Percentiles rank a stretch among this genome's conserved stretches.
These are phyloP conservation scores for Neonectria punicea DNA, from an alignment of 2,329 filamentous ascomycete genomes.

Conservation along the genomic window DNA sequence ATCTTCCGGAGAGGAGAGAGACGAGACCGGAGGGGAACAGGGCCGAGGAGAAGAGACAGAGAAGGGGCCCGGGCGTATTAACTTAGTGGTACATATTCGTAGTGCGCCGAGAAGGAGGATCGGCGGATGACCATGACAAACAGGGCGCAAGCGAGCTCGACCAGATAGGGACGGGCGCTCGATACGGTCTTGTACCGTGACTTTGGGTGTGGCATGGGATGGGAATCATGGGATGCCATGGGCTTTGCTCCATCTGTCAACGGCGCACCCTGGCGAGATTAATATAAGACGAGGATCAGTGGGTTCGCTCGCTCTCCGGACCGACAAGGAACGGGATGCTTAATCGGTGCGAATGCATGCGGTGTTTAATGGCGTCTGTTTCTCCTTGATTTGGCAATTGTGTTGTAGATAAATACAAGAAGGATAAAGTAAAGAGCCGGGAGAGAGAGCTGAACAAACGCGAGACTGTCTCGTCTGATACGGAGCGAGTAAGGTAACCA, in stretches of 20 bases:
- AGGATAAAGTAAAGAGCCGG: not conserved
- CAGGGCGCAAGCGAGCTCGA: slow-evolving; percentile 6
- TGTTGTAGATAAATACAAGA: not conserved
- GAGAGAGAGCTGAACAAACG: not conserved
- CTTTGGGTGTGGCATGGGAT: not conserved
- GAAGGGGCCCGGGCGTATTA: slow-evolving; percentile 8
- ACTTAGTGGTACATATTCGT: not conserved
- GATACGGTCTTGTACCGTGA: not conserved
- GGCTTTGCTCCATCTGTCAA: not conserved
- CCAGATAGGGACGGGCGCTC: slow-evolving; percentile 18
- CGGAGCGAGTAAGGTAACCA: not conserved
- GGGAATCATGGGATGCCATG: not conserved
- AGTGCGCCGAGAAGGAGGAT: slow-evolving; percentile 20
- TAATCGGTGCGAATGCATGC: not conserved
- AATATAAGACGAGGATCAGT: slow-evolving; percentile 21
- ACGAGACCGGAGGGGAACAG: not conserved
- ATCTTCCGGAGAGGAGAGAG: not conserved
- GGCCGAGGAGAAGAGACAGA: not conserved
- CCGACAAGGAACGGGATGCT: slow-evolving; percentile 9
- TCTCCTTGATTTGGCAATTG: not conserved
- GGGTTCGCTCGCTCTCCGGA: slow-evolving; percentile 8
- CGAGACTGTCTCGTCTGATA: not conserved
- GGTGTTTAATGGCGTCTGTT: slow-evolving; percentile 3
- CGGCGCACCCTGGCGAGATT: slow-evolving; percentile 5
- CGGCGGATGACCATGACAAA: slow-evolving; percentile 10